A percentile compares a stretch with the other conserved stretches of the same genome.
Evolutionary conservation across 164 flowering plant genomes (phyloP).

Genomic region (Dillenia turbinata): DNA sequence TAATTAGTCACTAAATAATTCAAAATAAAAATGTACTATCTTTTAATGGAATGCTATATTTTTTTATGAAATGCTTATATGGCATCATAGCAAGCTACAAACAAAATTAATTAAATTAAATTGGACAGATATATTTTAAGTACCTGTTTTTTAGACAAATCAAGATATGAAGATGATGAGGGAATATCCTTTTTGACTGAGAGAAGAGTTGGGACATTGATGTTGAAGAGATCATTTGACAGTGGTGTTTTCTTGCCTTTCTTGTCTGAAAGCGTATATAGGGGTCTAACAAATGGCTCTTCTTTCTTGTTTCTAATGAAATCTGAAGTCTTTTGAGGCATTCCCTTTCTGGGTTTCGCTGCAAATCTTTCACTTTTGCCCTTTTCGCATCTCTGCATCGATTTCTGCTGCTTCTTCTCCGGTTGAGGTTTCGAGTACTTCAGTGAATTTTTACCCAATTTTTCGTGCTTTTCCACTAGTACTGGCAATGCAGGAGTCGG

Average conservation of each 20-base stretch:
- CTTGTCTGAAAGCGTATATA: constrained; percentile 23
- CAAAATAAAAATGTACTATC: too few species aligned
- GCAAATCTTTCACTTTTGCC: constrained; percentile 24
- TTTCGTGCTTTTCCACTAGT: background rate
- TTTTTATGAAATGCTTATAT: too few species aligned
- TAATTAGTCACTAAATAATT: too few species aligned
- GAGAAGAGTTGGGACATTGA: constrained; percentile 20
- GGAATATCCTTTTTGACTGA: constrained; percentile 30
- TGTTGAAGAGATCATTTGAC: constrained; percentile 26
- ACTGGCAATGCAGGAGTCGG: background rate
- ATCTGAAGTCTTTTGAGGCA: constrained; percentile 13
- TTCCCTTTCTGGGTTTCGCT: constrained; percentile 15
- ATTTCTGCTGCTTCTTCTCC: background rate
- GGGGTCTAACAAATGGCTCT: constrained; percentile 34
- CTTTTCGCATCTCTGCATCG: constrained; percentile 24
- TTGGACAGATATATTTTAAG: background rate
- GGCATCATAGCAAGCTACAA: too few species aligned
- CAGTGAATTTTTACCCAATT: background rate
- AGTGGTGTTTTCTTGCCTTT: constrained; percentile 49
- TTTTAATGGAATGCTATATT: too few species aligned
- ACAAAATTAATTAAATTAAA: too few species aligned
- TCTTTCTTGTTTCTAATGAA: constrained; percentile 31
- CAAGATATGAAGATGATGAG: constrained; percentile 28
- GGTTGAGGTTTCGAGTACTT: background rate
- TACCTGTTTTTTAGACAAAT: constrained; percentile 44